Evolutionary conservation across 768 basidiomycete species (phyloP).

Genomic region (Trichaptum fuscoviolaceum): DNA sequence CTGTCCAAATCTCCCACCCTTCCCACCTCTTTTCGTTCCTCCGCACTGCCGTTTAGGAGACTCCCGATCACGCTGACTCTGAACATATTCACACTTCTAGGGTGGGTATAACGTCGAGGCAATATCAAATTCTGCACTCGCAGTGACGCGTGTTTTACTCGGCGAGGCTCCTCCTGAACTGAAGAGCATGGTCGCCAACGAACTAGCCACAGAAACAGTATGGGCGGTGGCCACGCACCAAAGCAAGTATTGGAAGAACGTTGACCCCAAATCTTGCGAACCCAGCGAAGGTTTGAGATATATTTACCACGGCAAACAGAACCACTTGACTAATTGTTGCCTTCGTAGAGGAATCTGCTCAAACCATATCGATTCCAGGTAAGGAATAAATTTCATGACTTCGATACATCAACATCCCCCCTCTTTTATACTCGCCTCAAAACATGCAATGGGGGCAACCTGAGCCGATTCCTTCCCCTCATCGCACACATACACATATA

Average conservation of each 20-base stretch:
- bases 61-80: not conserved
- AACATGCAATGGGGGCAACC: not conserved
- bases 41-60: not conserved
- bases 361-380: not conserved
- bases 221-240: constrained; percentile 86
- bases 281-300: constrained; percentile 60
- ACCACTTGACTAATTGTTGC: not conserved
- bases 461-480: too few relatives aligned
- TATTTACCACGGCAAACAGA: constrained; percentile 7
- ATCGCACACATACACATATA: too few relatives aligned
- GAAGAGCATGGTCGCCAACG: constrained; percentile 65
- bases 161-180: constrained; percentile 82
- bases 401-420: not conserved
- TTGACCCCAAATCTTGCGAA: constrained; percentile 78
- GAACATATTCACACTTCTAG: constrained; percentile 32
- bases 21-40: not conserved
- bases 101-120: constrained; percentile 94
- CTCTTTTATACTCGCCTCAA: not conserved
- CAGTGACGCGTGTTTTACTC: constrained; percentile 82
- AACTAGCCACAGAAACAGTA: constrained; percentile 82
- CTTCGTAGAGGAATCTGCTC: not conserved
- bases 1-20: not conserved
- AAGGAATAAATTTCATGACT: not conserved
- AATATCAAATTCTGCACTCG: constrained; percentile 80
- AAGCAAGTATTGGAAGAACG: constrained; percentile 85